Base-by-base conservation (phyloP, 768 basidiomycete genomes). In the Boletus bicolor region DNA sequence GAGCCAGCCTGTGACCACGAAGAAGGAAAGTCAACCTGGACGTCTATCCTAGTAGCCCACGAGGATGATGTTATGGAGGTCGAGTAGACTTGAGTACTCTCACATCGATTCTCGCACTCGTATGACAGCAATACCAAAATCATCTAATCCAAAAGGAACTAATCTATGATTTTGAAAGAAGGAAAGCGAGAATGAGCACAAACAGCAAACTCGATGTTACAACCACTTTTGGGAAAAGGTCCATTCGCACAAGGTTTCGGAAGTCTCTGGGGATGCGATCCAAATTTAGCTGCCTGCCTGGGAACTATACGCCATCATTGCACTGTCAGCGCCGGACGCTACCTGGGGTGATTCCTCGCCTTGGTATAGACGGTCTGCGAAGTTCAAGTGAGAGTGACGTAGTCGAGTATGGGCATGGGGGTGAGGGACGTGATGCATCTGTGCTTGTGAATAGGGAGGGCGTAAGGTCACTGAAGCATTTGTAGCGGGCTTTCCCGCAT, bases 351-450 rank as follows among this genome's bases (percentile, higher is more conserved):
- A 35, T 36, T 70, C 64, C 50, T 68, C 57, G 52, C 64, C 62
- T 38, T 75, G 63, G 53, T 78, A 76, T 54, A 75, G 65, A 24
- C 64, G 58, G 51, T 75, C 74, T n/a, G 75, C 63, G 54, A 79
- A 79, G 62, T 75, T 76, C 41, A 84, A 59, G 56, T 79, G 76
- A 4, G 81, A 78, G 62, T 85, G 84, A 59, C 86, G 88, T 58
- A 87, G 86, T 35, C 86, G 80, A 0, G 87, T 84, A 62, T 90
- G 87, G 0, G 87, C 86, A 55, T 89, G 88, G 2, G 88, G 86
- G 59, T 89, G 88, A 2, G 88, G 86, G 44, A 90, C 86, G 59
- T 89, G 89, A 62, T 90, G 88, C 85, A 91, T 87, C 64, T 81
- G 85, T 24, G 77, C 65, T 6, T 76, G 67, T 14, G 80, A 71